Conservation (phyloP, 495 filamentous ascomycete genomes). For the Usnea hakonensis region DNA sequence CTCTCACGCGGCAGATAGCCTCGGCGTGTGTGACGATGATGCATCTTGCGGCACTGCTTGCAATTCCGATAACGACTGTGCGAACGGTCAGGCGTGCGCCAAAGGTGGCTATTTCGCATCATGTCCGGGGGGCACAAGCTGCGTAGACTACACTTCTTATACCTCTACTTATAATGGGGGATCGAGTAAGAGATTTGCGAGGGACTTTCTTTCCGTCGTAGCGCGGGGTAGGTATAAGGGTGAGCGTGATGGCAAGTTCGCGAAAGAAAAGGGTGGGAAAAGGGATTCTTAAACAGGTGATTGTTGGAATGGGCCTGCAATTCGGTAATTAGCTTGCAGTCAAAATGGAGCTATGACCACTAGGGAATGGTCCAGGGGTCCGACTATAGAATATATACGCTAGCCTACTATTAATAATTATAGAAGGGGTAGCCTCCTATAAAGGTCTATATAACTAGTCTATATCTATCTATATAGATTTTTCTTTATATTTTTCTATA, state of each 20-base stretch:
- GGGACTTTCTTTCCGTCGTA: background rate
- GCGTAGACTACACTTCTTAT: background rate
- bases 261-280: no score
- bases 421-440: no score
- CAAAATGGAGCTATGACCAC: no score
- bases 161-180: background rate
- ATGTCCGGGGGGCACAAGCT: background rate
- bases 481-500: no score
- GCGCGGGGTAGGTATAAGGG: background rate
- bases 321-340: no score
- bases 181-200: background rate
- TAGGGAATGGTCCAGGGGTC: no score
- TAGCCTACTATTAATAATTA: no score
- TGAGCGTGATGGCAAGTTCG: background rate
- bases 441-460: no score
- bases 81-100: slow-evolving; percentile 1
- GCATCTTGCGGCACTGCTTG: background rate
- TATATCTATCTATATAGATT: no score
- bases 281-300: no score
- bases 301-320: no score
- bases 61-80: background rate
- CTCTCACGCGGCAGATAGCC: background rate
- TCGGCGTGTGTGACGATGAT: background rate
- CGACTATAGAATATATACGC: no score
- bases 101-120: background rate